A percentile compares a stretch with the other conserved stretches of the same genome.
Conservation (phyloP, 208 protist genomes). For the Kentomonas sorsogonicus region DNA sequence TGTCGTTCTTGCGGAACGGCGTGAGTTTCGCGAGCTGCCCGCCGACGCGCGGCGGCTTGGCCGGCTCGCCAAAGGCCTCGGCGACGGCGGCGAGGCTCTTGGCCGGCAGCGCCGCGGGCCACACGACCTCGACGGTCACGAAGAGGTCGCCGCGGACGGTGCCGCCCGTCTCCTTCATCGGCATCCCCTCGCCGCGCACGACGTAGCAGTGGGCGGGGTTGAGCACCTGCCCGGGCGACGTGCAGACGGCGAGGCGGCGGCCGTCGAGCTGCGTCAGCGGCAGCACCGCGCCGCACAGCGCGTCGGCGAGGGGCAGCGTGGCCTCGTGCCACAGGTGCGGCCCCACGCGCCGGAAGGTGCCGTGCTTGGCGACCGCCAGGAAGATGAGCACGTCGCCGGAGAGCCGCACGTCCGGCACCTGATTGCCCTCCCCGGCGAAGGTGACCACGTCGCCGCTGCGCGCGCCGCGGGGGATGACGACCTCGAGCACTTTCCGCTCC, state of each 20-base stretch:
- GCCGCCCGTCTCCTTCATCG: conserved; percentile 66
- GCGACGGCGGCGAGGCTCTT: conserved; percentile 34
- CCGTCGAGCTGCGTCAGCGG: conserved; percentile 88
- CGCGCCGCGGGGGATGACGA: conserved; percentile 94
- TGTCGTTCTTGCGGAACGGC: conserved; percentile 18
- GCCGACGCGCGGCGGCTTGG: conserved; percentile 33
- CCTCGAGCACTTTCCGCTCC: conserved; percentile 93
- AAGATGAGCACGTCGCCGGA: conserved; percentile 97
- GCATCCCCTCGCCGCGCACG: conserved; percentile 88
- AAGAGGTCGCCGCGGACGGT: conserved; percentile 73
- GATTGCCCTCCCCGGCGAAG: conserved; percentile 94
- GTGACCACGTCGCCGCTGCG: conserved; percentile 88
- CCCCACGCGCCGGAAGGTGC: conserved; percentile 87
- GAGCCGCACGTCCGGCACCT: conserved; percentile 70
- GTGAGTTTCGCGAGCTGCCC: conserved; percentile 62
- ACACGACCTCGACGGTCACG: conserved; percentile 82
- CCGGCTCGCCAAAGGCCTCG: conserved; percentile 27
- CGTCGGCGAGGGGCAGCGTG: conserved; percentile 88
- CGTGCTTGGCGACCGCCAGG: conserved; percentile 88
- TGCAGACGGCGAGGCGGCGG: conserved; percentile 61
- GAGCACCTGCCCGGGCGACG: conserved; percentile 66
- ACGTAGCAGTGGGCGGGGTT: conserved; percentile 63
- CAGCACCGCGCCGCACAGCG: conserved; percentile 90
- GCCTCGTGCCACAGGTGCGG: conserved; percentile 90
- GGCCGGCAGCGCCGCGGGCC: conserved; percentile 51